These are phyloP conservation scores for Fagus crenata DNA, from an alignment of 306 rosid genomes.

Conservation along the genomic window DNA sequence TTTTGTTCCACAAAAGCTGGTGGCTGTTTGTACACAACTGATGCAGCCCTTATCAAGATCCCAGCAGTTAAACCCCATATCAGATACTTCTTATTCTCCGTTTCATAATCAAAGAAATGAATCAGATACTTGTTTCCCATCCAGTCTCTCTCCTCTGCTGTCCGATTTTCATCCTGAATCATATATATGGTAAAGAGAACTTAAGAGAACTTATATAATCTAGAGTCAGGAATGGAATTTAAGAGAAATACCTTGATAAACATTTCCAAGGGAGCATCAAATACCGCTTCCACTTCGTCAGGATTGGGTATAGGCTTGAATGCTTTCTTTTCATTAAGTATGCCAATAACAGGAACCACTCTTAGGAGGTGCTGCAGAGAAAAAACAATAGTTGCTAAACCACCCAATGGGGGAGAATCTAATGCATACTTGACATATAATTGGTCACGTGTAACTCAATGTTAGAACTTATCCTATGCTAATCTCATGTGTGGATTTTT, in stretches of 20 bases:
- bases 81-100: constrained; percentile 51
- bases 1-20: constrained; percentile 88
- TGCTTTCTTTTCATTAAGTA: constrained; percentile 69
- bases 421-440: background rate
- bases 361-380: constrained; percentile 73
- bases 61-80: constrained; percentile 98
- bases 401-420: background rate
- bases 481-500: background rate
- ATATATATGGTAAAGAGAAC: constrained; percentile 22
- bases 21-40: constrained; percentile 65
- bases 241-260: constrained; percentile 68
- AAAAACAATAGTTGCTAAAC: constrained; percentile 15
- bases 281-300: constrained; percentile 80
- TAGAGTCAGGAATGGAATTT: constrained; percentile 5
- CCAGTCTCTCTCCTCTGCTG: constrained; percentile 83
- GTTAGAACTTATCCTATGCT: background rate
- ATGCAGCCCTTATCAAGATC: constrained; percentile 88
- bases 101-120: constrained; percentile 75
- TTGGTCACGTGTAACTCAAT: background rate
- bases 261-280: constrained; percentile 95
- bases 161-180: constrained; percentile 82
- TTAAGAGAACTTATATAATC: background rate
- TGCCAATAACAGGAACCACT: constrained; percentile 89
- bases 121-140: constrained; percentile 76
- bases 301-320: constrained; percentile 75